A percentile compares a stretch with the other conserved stretches of the same genome.
phyloP scores from a whole-genome alignment of 108 stramenopile species.

The Nitzschia putrida region DNA sequence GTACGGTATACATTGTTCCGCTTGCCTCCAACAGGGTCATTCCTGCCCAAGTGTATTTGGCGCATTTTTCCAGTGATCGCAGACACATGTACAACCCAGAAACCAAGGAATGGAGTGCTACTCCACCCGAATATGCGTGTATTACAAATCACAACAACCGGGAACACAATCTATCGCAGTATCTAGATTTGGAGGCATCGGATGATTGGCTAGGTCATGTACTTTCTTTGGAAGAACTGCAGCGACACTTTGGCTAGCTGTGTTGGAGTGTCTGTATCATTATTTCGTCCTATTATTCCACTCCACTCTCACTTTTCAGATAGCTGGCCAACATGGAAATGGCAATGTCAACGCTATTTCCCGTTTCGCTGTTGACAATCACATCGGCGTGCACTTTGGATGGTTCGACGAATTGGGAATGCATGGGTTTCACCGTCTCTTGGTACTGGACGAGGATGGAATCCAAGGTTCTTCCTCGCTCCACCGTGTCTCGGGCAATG shows the following conservation, averaged over 20 bases:
- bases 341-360: constrained; percentile 65
- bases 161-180: constrained; percentile 11
- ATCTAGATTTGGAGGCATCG: no score
- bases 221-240: neutral
- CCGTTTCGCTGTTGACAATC: constrained; percentile 69
- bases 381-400: constrained; percentile 88
- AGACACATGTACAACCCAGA: constrained; percentile 74
- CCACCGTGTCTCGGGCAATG: constrained; percentile 78
- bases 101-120: constrained; percentile 59
- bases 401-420: constrained; percentile 89
- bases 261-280: no score
- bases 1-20: neutral
- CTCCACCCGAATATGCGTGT: constrained; percentile 67
- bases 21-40: constrained; percentile 38
- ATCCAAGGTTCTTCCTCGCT: constrained; percentile 81
- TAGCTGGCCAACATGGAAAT: constrained; percentile 73
- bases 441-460: constrained; percentile 85
- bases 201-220: no score
- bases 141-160: constrained; percentile 21
- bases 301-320: constrained; percentile 20
- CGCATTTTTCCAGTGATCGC: constrained; percentile 75
- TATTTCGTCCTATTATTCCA: neutral
- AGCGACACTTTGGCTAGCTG: neutral
- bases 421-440: constrained; percentile 92
- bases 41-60: constrained; percentile 49